Evolutionary conservation across 345 rosid species (phyloP), one percentile per base, ranked within the genome.

Genomic region (Brassica carinata): DNA sequence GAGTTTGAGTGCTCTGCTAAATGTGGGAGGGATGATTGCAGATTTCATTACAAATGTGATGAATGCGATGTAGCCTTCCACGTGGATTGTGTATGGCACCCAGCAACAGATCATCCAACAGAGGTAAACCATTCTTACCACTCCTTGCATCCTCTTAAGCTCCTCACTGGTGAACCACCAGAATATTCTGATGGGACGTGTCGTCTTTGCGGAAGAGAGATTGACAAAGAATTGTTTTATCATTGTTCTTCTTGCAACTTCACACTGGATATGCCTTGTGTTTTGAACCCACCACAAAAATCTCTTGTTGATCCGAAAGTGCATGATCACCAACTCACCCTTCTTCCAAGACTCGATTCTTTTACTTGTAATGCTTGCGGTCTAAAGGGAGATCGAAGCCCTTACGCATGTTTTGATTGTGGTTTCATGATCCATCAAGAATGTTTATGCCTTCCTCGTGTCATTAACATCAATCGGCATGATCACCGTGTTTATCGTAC

Each of bases 381-480:
- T 0, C 2, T 55, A 1, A 23, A 33, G 2, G 79, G 72, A 53
- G 73, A 75, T 55, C 65, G 72, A 23, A 75, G 57, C 63, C 31
- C 71, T 10, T 64, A 74, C 19, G 0, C 10, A 2, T 74, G 78
- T 11, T 0, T 73, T 73, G 26, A 13, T 0, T 76, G 78, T 33
- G 48, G 0, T 13, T 65, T 75, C 64, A 19, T 51, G 23, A 53
- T 66, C n/a, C 78, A 75, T n/a, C 27, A n/a, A 55, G 73, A n/a
- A 0, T 76, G 79, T 38, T 0, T 58, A 27, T n/a, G 5, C 15
- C 65, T 74, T 34, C 77, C 77, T 26, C 27, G 30, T 2, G 0
- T 74, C 43, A 38, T 38, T 8, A 38, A 38, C 45, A 38, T 38
- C 11, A 38, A 38, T 8, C 45, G 33, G 15, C 27, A 74, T 64